Base-by-base conservation (phyloP, 306 rosid genomes). In the Casuarina glauca region DNA sequence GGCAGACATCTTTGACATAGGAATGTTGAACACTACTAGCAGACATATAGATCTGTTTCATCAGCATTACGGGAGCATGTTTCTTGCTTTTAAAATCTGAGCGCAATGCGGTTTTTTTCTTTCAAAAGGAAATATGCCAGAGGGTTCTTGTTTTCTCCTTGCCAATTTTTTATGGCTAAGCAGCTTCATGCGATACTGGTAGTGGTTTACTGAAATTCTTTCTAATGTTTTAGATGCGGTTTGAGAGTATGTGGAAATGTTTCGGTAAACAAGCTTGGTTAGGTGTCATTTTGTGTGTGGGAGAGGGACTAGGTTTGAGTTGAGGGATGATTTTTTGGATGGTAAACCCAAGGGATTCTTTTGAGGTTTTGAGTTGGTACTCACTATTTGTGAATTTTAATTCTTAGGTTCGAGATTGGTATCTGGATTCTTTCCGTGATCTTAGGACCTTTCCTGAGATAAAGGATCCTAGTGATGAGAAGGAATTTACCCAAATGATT, bases 381-480 rank as follows among this genome's bases (percentile, higher is more conserved):
- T 61, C 68, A 70, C 69, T 67, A 20, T 68, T 69, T 76, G 73
- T 78, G 77, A 13, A 7, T 55, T 50, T 54, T 66, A 35, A 32
- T 76, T 74, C 19, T n/a, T 66, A 95, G 99, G 99, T 95, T 53
- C 93, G 93, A 13, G 97, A 95, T 85, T 95, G 99, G 99, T 95
- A 93, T 41, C 49, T 91, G 82, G 99, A 95, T 80, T 95, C 99
- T 19, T 93, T 91, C 76, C 97, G 97, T 11, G 99, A 95, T 78
- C 84, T 95, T 39, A 90, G 96, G 81, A 74, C 93, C 6, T 90
- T 88, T 79, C 97, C 97, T 3, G 96, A 90, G 38, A 88, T 95
- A 74, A 95, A 90, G 87, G 85, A 74, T 75, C 64, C 82, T 67
- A 83, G 32, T 3, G 97, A 93, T 19, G 97, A 93, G 86, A 88